Percentiles rank a stretch among this genome's conserved stretches.
phyloP scores from a whole-genome alignment of 495 filamentous ascomycete species.

The Penicillium coprophilum region DNA sequence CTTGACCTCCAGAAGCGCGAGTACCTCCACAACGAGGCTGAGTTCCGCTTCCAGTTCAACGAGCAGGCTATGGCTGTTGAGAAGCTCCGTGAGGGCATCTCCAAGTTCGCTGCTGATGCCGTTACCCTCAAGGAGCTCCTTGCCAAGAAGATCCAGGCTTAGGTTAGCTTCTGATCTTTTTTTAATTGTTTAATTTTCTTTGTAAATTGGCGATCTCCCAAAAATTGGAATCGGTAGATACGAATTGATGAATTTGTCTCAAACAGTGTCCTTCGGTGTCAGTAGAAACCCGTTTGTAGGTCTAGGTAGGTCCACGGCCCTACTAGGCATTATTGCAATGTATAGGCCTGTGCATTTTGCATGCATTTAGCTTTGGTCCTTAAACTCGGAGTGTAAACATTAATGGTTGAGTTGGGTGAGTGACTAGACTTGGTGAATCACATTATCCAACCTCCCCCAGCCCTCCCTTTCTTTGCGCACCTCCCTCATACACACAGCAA shows the following conservation, averaged over 20 bases:
- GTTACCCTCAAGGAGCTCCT: constrained; percentile 90
- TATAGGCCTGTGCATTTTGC: too few species aligned
- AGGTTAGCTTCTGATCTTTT: constrained; percentile 27
- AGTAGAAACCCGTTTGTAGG: too few species aligned
- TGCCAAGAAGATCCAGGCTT: constrained; percentile 73
- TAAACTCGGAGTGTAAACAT: too few species aligned
- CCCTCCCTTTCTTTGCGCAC: too few species aligned
- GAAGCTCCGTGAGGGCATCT: constrained; percentile 98
- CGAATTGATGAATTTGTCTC: constrained; percentile 34
- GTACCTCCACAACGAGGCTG: constrained; percentile 86
- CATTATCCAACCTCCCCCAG: too few species aligned
- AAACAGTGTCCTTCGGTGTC: constrained; percentile 7
- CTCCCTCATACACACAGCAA: too few species aligned
- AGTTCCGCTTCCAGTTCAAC: constrained; percentile 99
- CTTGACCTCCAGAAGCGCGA: constrained; percentile 82
- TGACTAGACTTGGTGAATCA: too few species aligned
- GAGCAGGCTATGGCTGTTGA: constrained; percentile 98
- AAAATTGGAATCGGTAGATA: constrained; percentile 42
- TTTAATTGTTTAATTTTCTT: constrained; percentile 25
- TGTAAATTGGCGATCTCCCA: constrained; percentile 35
- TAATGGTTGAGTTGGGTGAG: too few species aligned
- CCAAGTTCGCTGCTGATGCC: constrained; percentile 96
- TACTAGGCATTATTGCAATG: too few species aligned
- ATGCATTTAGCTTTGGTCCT: too few species aligned
- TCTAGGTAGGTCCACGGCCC: too few species aligned